phyloP scores from a whole-genome alignment of 495 filamentous ascomycete genomes.

The Penicillium soppii region DNA sequence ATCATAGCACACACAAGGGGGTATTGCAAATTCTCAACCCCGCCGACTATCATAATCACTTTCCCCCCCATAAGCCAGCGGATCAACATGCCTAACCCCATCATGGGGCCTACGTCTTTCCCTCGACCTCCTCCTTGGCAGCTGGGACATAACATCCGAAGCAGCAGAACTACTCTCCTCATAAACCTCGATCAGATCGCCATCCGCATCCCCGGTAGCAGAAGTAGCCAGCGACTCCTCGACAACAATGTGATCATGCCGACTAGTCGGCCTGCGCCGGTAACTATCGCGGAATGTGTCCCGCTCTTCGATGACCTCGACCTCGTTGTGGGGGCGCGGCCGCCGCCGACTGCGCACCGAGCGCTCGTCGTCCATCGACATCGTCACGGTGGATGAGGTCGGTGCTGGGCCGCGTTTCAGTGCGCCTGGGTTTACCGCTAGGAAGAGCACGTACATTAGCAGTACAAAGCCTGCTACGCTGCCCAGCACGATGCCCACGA shows the following conservation, averaged over 20 bases:
- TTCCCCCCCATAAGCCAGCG: constrained; percentile 31
- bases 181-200: constrained; percentile 30
- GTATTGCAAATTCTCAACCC: too few species aligned
- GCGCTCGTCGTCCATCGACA: constrained; percentile 27
- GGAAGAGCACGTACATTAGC: constrained; percentile 72
- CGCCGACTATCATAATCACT: constrained; percentile 21
- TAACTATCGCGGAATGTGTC: constrained; percentile 24
- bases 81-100: constrained; percentile 24
- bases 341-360: constrained; percentile 24
- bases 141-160: constrained; percentile 16
- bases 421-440: constrained; percentile 53
- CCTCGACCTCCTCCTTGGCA: constrained; percentile 20
- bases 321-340: constrained; percentile 8
- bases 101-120: too few species aligned
- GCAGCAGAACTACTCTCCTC: constrained; percentile 27
- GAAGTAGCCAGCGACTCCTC: constrained; percentile 29
- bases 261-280: constrained; percentile 15
- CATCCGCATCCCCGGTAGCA: constrained; percentile 27
- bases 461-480: constrained; percentile 80
- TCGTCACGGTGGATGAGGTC: constrained; percentile 3
- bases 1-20: not conserved
- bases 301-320: constrained; percentile 28
- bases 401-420: constrained; percentile 15
- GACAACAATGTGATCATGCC: constrained; percentile 23
- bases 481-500: constrained; percentile 84